Evolutionary conservation across 257 asterid genomes (phyloP).

Genomic region (Jaltomata sinuosa): DNA sequence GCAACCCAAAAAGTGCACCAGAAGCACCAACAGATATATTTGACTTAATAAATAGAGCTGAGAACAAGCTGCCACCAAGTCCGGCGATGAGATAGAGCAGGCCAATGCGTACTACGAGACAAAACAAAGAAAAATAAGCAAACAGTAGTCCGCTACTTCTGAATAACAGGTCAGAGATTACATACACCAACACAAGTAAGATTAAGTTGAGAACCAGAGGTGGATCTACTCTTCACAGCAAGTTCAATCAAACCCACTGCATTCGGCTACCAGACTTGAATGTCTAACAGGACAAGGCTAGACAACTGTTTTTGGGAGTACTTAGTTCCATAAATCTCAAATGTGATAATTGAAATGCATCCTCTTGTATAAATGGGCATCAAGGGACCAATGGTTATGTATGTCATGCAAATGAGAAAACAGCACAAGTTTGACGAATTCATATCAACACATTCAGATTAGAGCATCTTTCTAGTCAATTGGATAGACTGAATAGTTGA

Average conservation of each 20-base stretch:
- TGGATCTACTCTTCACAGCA: not conserved
- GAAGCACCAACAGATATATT: conserved; percentile 96
- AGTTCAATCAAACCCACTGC: not conserved
- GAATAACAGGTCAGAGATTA: not conserved
- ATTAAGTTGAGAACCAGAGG: not conserved
- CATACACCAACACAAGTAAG: not conserved
- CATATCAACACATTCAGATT: not conserved
- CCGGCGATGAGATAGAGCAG: conserved; percentile 78
- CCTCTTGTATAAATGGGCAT: not conserved
- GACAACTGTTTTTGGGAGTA: not conserved
- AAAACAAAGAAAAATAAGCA: not conserved
- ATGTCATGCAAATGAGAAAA: not conserved
- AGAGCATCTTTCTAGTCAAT: not conserved
- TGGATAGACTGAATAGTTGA: not conserved
- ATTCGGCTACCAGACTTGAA: not conserved
- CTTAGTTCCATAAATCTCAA: not conserved
- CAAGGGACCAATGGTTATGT: not conserved
- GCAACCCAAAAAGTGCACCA: conserved; percentile 84
- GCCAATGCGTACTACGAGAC: conserved; percentile 57
- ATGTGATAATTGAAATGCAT: not conserved
- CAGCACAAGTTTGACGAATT: not conserved
- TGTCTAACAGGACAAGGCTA: not conserved
- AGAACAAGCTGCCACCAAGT: conserved; percentile 76
- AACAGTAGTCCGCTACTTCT: not conserved
- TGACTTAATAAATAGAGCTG: conserved; percentile 72